Base-by-base conservation (phyloP, 441 rosid genomes). In the Jatropha multifida region DNA sequence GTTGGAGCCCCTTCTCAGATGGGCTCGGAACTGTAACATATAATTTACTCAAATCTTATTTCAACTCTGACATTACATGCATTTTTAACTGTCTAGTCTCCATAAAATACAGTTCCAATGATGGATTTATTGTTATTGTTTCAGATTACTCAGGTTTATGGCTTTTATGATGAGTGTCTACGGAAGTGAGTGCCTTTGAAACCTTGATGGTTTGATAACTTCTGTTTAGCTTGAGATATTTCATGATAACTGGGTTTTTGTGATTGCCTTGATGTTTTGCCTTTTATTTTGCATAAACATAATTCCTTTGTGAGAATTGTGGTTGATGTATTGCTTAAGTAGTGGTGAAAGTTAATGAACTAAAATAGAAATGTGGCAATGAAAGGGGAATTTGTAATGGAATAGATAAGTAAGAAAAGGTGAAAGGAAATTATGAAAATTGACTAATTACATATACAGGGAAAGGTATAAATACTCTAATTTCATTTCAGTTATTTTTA, bases 91-190 rank as follows among this genome's bases (percentile, higher is more conserved):
- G 17, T 3, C 59, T 32, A 63, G 11, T 71, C 14, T n/a, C n/a
- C 10, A 9, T 13, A 44, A 48, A 14, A 62, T 58, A 27, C 62
- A 73, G 52, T 69, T 75, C 73, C 80, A 73, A 77, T 81, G 59
- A 26, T 79, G 37, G 60, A n/a, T 48, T 78, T 62, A 66, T 83
- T 56, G 81, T 85, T 73, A 8, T 15, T 74, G 68, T 76, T 80
- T 85, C 94, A 93, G 98, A 92, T 94, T 63, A 93, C 98, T 85
- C 97, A 92, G 84, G 98, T 94, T 76, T 92, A 94, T 87, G 98
- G 98, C 58, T 94, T 94, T 77, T 94, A 94, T 79, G 98, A 92
- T 81, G 98, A 93, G 84, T 93, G 98, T 86, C 90, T 93, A 70
- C 83, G 98, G 84, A 93, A 93, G 98, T 94, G 85, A 92, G 98